Evolutionary conservation across 306 rosid species (phyloP), one percentile per base, ranked within the genome.

Genomic region (Cajanus cajan): DNA sequence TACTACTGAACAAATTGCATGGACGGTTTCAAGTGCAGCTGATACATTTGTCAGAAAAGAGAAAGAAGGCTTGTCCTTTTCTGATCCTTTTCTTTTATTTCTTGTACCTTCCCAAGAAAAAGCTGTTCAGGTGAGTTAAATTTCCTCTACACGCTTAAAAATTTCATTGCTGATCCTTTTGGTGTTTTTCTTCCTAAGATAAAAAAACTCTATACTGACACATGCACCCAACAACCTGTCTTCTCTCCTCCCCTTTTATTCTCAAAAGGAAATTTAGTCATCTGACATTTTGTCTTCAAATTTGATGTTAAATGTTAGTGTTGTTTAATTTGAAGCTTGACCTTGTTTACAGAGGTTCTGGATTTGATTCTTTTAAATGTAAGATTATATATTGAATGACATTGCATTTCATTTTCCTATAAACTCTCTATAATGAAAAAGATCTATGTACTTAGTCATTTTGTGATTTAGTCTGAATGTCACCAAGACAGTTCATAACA

Each of bases 41-140:
- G 98, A 93, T 83, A 84, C 88, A 15, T 87, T 90, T 78, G 90
- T 91, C 57, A 90, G 89, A 80, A 92, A 91, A 79, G 98, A 95
- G 83, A 88, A 86, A 86, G 89, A 93, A 86, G 93, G 88, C 67
- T 28, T 71, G 79, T 81, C 96, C n/a, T 81, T 86, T 48, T 15
- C 82, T 43, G 85, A 86, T 68, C 99, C 99, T 5, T 93, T 84
- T 88, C 98, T 95, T 74, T 86, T 95, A 82, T 91, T 86, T 83
- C 87, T 95, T 72, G 98, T 93, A 13, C 90, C 97, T 70, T 88
- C 94, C 75, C 90, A 87, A 82, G 95, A 90, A 77, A 91, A 91
- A 84, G 95, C 98, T 37, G 63, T 58, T 24, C 85, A 91, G 96
- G 98, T 93, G 74, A 45, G 77, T 43, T 44, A 37, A 77, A 73